Conservation (phyloP, 331 rosid genomes). For the Telfairia occidentalis region DNA sequence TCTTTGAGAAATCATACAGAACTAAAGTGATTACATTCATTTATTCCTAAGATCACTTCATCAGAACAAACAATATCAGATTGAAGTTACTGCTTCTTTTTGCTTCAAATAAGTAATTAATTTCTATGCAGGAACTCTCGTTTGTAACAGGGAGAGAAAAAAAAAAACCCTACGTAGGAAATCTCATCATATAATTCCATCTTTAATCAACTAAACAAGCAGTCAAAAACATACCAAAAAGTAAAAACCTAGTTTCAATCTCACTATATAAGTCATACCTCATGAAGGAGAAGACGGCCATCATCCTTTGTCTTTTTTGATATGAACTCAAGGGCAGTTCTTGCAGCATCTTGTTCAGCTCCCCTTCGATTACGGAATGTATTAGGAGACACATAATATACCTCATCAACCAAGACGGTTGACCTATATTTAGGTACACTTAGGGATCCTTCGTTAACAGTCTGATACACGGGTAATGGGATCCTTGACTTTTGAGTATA, state of each 20-base stretch:
- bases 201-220: neutral
- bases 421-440: conserved; percentile 25
- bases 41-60: neutral
- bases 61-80: neutral
- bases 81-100: neutral
- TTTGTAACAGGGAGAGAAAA: conserved; percentile 3
- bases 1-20: neutral
- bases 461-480: conserved; percentile 27
- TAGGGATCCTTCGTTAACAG: conserved; percentile 26
- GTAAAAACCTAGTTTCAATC: neutral
- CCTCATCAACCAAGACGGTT: conserved; percentile 28
- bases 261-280: conserved; percentile 26
- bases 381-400: conserved; percentile 15
- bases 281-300: conserved; percentile 16
- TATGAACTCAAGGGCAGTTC: conserved; percentile 24
- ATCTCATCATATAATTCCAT: neutral
- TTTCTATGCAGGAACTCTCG: neutral
- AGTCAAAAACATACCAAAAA: neutral
- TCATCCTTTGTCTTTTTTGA: conserved; percentile 19
- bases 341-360: conserved; percentile 49
- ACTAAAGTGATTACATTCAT: neutral
- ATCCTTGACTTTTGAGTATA: conserved; percentile 21
- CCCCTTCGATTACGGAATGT: conserved; percentile 27
- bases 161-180: neutral
- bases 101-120: neutral